Base-by-base conservation (phyloP, 495 filamentous ascomycete genomes). In the Achaetomiella virescens region DNA sequence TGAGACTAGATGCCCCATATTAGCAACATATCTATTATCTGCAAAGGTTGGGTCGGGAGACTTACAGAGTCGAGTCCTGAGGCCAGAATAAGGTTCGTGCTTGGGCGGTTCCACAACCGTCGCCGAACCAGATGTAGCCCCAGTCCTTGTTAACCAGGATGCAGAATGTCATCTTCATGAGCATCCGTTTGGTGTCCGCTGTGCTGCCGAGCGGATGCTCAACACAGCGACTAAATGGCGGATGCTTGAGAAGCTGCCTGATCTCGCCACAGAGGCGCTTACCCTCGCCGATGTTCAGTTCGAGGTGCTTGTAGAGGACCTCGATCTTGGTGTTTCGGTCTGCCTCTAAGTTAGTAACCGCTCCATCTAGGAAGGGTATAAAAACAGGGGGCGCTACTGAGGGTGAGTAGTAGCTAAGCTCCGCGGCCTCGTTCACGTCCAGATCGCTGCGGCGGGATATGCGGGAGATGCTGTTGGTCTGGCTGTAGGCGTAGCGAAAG, bases 391-490 rank as follows among this genome's bases (percentile, higher is more conserved):
- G 17, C 44, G 58, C 57, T 55, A 64, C 62, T 50, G 29, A 61
- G 48, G 12, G 62, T 59, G 15, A 64, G 24, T 50, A 59, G 12
- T 51, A 36, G 17, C 27, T 33, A 2, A 60, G 36, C 0, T 36
- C 29, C 9, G 44, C 45, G 25, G 48, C 58, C 12, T 24, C 6
- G 21, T 44, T 37, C 5, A 11, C 9, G 31, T 53, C 33, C 24
- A 11, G 18, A 33, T 64, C 62, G 27, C 61, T 24, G 9, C 62
- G 55, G 12, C 59, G 55, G 1, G 62, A 58, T 20, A 61, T 45
- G 10, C 29, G 35, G 18, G 48, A 18, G 9, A 10, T 18, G 14
- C 25, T 21, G 35, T 50, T 53, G 27, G 48, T 55, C 18, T 21
- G 18, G 21, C 40, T 37, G 14, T 46, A 29, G 21, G 54, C 51